Evolutionary conservation across 495 filamentous ascomycete species (phyloP).

Genomic region (Terfezia claveryi): DNA sequence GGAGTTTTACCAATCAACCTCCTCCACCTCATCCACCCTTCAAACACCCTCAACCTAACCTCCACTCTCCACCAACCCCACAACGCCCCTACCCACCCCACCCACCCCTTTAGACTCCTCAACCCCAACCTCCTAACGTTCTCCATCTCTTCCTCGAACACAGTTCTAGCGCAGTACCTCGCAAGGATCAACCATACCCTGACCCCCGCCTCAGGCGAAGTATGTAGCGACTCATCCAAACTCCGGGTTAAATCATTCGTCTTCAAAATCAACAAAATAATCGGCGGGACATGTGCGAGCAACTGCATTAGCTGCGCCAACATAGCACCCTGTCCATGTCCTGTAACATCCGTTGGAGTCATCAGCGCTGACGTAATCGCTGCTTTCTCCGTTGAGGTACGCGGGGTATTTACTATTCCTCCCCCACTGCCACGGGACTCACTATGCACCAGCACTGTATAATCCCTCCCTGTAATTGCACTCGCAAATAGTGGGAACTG

Average conservation of each 20-base stretch:
- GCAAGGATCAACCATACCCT: constrained; percentile 86
- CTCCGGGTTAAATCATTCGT: constrained; percentile 93
- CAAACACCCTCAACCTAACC: constrained; percentile 39
- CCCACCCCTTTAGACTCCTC: constrained; percentile 7
- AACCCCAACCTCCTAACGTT: constrained; percentile 28
- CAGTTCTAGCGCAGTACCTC: constrained; percentile 69
- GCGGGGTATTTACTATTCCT: constrained; percentile 36
- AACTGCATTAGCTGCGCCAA: constrained; percentile 71
- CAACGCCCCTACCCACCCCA: constrained; percentile 32
- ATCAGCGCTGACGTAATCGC: background rate
- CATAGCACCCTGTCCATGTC: constrained; percentile 31
- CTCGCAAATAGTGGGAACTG: constrained; percentile 91
- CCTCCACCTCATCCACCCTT: constrained; percentile 10
- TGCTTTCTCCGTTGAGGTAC: too few relatives aligned
- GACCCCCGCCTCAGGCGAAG: constrained; percentile 48
- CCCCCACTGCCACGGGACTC: constrained; percentile 38
- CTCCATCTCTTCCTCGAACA: constrained; percentile 73
- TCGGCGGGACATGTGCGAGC: constrained; percentile 66
- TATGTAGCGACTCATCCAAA: constrained; percentile 84
- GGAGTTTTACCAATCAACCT: background rate
- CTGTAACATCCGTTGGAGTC: background rate
- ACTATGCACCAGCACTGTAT: constrained; percentile 38
- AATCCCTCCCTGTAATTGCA: constrained; percentile 91
- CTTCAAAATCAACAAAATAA: constrained; percentile 89
- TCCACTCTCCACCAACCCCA: constrained; percentile 38